Percentiles rank a stretch among this genome's conserved stretches.
Evolutionary conservation across 2,329 filamentous ascomycete species (phyloP).

Genomic region (Penicillium corylophilum): DNA sequence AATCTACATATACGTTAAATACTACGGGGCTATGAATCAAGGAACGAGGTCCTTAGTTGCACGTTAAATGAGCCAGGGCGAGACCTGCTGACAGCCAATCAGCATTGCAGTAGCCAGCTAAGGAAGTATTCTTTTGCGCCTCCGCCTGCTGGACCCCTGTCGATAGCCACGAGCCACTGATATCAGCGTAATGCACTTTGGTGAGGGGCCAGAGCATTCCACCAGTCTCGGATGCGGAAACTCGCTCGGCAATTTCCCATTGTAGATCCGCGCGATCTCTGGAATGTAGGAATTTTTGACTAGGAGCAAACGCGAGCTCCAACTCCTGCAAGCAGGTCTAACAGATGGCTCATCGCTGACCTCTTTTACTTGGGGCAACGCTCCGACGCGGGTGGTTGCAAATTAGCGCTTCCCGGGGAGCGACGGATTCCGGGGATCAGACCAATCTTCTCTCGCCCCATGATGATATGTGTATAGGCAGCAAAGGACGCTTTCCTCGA

Average conservation of each 20-base stretch:
- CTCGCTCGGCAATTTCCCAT: slow-evolving; percentile 1
- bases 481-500: background rate
- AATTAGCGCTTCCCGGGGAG: slow-evolving; percentile 11
- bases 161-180: slow-evolving; percentile 10
- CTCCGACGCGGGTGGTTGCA: background rate
- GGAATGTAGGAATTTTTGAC: background rate
- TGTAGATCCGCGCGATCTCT: background rate
- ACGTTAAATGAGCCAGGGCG: background rate
- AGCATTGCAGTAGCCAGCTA: background rate
- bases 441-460: background rate
- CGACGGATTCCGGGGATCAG: slow-evolving; percentile 12
- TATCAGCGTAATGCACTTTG: slow-evolving; percentile 4
- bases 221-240: slow-evolving; percentile 6
- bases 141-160: slow-evolving; percentile 2
- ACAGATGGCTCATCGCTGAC: background rate
- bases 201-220: slow-evolving; percentile 5
- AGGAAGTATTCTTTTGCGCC: slow-evolving; percentile 11
- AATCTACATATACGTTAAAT: background rate
- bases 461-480: slow-evolving; percentile 1
- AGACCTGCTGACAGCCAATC: background rate
- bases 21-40: background rate
- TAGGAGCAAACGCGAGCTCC: background rate
- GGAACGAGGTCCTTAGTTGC: background rate
- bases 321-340: background rate
- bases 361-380: background rate